phyloP scores from a whole-genome alignment of 306 rosid genomes.

The Medicago lupulina region DNA sequence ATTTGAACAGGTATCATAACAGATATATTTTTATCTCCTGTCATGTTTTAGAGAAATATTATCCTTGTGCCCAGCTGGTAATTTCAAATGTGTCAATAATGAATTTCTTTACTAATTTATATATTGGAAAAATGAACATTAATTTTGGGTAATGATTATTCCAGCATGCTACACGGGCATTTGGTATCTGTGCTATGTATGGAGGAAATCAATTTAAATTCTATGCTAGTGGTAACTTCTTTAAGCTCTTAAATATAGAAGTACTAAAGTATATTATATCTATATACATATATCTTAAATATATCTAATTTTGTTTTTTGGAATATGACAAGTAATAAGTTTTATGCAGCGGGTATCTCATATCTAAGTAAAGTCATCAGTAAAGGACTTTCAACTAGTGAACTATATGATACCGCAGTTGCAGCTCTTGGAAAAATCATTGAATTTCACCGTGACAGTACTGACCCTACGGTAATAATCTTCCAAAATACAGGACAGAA shows the following conservation, averaged over 20 bases:
- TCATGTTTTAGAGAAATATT: not conserved
- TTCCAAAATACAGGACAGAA: not conserved
- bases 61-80: constrained; percentile 27
- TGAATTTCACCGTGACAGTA: constrained; percentile 26
- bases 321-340: not conserved
- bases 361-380: constrained; percentile 1
- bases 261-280: not conserved
- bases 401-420: constrained; percentile 38
- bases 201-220: constrained; percentile 6
- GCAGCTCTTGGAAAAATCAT: constrained; percentile 45
- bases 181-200: constrained; percentile 39
- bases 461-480: constrained; percentile 26
- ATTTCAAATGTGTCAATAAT: constrained; percentile 20
- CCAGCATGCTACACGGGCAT: constrained; percentile 41
- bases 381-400: not conserved
- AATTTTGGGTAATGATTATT: not conserved
- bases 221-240: constrained; percentile 34
- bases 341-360: constrained; percentile 30
- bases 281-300: not conserved
- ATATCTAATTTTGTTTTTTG: not conserved
- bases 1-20: constrained; percentile 30
- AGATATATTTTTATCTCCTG: not conserved
- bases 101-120: constrained; percentile 11
- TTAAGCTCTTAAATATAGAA: constrained; percentile 14
- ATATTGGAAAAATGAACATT: not conserved